Evolutionary conservation across 805 yeast species (phyloP), one percentile per base, ranked within the genome.

Genomic region (Candida pini): DNA sequence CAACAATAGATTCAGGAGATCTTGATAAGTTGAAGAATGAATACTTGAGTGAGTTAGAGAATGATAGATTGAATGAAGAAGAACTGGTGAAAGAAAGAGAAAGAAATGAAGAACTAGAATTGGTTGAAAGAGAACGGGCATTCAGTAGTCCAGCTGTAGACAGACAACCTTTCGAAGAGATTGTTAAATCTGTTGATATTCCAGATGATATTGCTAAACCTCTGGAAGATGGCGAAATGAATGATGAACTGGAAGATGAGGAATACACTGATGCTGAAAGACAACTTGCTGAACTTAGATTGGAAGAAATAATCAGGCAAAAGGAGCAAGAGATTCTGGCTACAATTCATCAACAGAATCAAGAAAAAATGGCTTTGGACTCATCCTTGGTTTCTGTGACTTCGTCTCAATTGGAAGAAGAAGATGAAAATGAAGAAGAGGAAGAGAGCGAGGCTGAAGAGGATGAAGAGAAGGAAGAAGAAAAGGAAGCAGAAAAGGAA

Each of bases 51-150:
- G 44, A 43, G 21, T 40, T 47, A 14, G 64, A 58, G 28, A 49
- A 48, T n/a, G 58, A 56, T 31, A 38, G 47, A 35, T 57, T 54
- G 30, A 42, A 51, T 30, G 36, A 55, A 40, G 27, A 54, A 35
- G 60, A 67, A 44, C 53, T 68, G 15, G 63, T 56, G 30, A 46
- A 61, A 36, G 73, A 71, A 43, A 60, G 60, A 47, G 51, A 48
- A 14, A 39, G 58, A 35, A 66, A 67, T 17, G 56, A 54, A 27
- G 57, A 63, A 36, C 45, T 68, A 33, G 74, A 68, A 43, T 38
- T 43, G 14, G 57, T 60, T 39, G 60, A 64, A 24, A 43, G 56
- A 31, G 48, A 47, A 38, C 40, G 31, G 26, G 56, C 44, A 2
- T 48, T 53, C 26, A 44, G 45, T 31, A 32, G 18, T 14, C 22